Evolutionary conservation across 352 stramenopile species (phyloP).

Genomic region (Phytophthora citricola): DNA sequence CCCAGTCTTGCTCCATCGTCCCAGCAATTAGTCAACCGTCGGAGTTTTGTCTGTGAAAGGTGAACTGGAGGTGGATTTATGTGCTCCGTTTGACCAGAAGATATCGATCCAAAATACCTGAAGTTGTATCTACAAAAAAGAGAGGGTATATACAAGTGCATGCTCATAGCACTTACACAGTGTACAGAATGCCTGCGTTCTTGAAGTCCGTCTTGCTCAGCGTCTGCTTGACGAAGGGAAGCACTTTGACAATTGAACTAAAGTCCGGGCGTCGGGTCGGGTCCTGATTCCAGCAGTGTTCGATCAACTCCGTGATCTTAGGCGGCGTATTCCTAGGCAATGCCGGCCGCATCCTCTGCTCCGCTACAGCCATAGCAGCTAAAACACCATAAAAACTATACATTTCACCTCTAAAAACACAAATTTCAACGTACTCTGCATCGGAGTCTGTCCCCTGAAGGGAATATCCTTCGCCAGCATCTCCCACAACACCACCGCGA

Average conservation of each 20-base stretch:
- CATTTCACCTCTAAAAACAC: background rate
- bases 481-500: conserved; percentile 76
- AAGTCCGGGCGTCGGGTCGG: conserved; percentile 58
- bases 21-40: too few species aligned
- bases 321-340: conserved; percentile 63
- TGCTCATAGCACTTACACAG: background rate
- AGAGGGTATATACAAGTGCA: conserved; percentile 1
- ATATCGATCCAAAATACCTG: background rate
- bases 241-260: conserved; percentile 51
- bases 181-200: conserved; percentile 36
- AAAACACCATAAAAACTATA: conserved; percentile 3
- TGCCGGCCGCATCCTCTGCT: conserved; percentile 63
- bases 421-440: conserved; percentile 39
- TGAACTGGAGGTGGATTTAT: too few species aligned
- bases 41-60: too few species aligned
- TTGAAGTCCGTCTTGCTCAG: conserved; percentile 63
- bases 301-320: conserved; percentile 59
- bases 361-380: conserved; percentile 70
- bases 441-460: conserved; percentile 65
- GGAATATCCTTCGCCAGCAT: conserved; percentile 66
- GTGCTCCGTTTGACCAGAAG: too few species aligned
- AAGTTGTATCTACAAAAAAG: conserved; percentile 3
- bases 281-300: conserved; percentile 72
- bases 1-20: too few species aligned
- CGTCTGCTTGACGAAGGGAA: conserved; percentile 56